Base-by-base conservation (phyloP, 495 filamentous ascomycete genomes). In the Neurospora cerealis region DNA sequence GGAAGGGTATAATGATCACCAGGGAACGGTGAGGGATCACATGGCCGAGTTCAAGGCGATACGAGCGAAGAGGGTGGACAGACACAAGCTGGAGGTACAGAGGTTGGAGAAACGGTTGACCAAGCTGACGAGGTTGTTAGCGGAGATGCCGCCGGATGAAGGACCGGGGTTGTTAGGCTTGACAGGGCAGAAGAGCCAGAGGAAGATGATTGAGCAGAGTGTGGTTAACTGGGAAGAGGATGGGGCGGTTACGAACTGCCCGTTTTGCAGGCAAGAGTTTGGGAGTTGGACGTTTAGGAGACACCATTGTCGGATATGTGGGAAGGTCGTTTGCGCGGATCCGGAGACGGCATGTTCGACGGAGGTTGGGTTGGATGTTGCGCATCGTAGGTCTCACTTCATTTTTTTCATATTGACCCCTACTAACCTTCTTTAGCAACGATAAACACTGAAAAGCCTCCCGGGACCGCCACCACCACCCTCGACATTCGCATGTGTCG, bases 201-300 rank as follows among this genome's bases (percentile, higher is more conserved):
- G 93, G 46, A 94, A 96, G 80, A 77, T 86, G 17, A 83, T 98
- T 10, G 96, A 99, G 81, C 96, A 99, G 78, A 93, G 91, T 0
- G 88, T 99, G 19, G 93, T 98, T 21, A 91, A 90, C 17, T 99
- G 96, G 96, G 92, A 99, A 80, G 96, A 98, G 69, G 96, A 98
- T 83, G 86, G 91, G 0, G 88, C 83, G 62, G 94, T 99, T 28
- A 71, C 85, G 5, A 89, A 89, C 69, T 99, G 96, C 75, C 96
- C 96, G 4, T 96, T 97, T 77, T 99, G 96, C 77, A 91, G 94
- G 77, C 96, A 98, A 77, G 93, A 97, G 71, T 99, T 99, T 81
- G 89, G 93, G 1, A 89, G 88, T 36, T 97, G 97, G 85, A 89
- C 93, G 2, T 95, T 97, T 76, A 88, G 96, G 78, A 87, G 96